Evolutionary conservation across 495 filamentous ascomycete genomes (phyloP), one percentile per base, ranked within the genome.

Genomic region (Entonaema liquescens): DNA sequence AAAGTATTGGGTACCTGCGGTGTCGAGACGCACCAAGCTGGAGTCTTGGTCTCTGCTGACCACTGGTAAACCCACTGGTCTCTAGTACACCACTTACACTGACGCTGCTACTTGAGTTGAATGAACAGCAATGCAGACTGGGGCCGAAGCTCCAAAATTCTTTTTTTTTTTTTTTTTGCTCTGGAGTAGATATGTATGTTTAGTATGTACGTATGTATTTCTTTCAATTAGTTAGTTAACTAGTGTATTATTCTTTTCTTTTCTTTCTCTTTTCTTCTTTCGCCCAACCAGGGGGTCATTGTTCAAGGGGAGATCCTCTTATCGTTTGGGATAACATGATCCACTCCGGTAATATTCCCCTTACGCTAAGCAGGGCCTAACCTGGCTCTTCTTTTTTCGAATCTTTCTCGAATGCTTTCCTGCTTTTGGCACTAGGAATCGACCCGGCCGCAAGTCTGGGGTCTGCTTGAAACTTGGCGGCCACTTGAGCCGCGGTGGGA

Each of bases 341-440:
- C 75, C 75, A 77, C 75, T 71, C 72, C 67, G 75, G 67, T 71
- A 73, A 77, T 75, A 72, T 77, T 71, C 73, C 75, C 73, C 70
- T 75, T 75, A 63, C 73, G 65, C 75, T 73, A 74, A 72, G 65
- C 69, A 73, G 68, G 69, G 68, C 73, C 54, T 56, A 70, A 77
- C 67, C 70, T 70, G 66, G 71, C 57, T 66, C 67, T 57, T 55
- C 65, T 63, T 62, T 69, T 53, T 71, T 77, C 67, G 73, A 77
- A 75, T 75, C 71, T 73, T 77, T 77, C 75, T 77, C 73, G 75
- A 77, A 77, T 74, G 52, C 67, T 67, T 65, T 66, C 56, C 55
- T 71, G 49, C 36, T 60, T 69, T 59, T 67, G 21, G 53, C 67
- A 70, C 71, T 70, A 74, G 67, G 71, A 70, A 71, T 74, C 62